phyloP scores from a whole-genome alignment of 768 basidiomycete species.

The Phanerochaete carnosa region DNA sequence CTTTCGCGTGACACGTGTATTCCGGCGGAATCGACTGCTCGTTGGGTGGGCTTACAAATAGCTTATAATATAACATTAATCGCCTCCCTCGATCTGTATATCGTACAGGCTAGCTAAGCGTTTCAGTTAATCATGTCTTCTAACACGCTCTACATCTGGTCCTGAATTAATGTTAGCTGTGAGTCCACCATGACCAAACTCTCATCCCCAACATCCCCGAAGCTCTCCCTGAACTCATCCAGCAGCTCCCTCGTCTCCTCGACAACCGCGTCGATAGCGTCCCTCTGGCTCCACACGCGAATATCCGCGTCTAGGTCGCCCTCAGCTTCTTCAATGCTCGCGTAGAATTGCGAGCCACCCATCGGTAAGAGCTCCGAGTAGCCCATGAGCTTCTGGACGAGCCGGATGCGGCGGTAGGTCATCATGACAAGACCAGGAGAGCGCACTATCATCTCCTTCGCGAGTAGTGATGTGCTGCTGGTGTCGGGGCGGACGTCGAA shows the following conservation, averaged over 20 bases:
- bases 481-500: neutral
- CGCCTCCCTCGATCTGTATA: too few relatives aligned
- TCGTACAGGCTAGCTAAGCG: too few relatives aligned
- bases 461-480: constrained; percentile 13
- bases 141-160: neutral
- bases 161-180: constrained; percentile 3
- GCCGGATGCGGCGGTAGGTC: constrained; percentile 59
- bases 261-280: constrained; percentile 49
- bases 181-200: constrained; percentile 15
- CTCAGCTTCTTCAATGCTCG: constrained; percentile 15
- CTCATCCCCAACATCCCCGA: constrained; percentile 13
- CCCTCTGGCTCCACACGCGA: constrained; percentile 49
- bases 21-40: too few relatives aligned
- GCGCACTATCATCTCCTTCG: constrained; percentile 41
- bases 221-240: constrained; percentile 46
- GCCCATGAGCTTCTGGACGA: constrained; percentile 62
- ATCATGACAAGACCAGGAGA: constrained; percentile 48
- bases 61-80: too few relatives aligned
- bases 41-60: too few relatives aligned
- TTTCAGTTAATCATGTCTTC: too few relatives aligned
- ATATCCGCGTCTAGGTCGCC: constrained; percentile 21
- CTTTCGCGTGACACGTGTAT: too few relatives aligned
- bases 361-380: constrained; percentile 56
- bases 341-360: constrained; percentile 33
- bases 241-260: constrained; percentile 55